These are phyloP conservation scores for Podila verticillata DNA, from an alignment of 192 early-diverging fungal species.

Conservation along the genomic window DNA sequence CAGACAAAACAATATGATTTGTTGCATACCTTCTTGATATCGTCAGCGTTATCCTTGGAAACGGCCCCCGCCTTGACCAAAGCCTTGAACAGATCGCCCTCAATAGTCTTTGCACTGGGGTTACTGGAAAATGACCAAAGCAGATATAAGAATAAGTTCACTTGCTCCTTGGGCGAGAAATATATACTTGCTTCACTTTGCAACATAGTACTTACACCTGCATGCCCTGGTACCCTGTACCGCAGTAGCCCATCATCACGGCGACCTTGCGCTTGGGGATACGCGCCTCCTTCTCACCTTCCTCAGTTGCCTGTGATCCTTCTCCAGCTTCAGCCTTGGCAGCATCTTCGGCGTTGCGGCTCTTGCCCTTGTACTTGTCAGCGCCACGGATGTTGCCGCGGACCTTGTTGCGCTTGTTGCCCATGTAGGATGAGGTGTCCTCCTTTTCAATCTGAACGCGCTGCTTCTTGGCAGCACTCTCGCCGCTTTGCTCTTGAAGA, in stretches of 20 bases:
- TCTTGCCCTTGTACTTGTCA: conserved; percentile 48
- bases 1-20: neutral
- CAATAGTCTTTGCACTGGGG: conserved; percentile 83
- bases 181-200: no score
- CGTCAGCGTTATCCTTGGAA: conserved; percentile 86
- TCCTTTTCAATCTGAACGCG: conserved; percentile 19
- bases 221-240: conserved; percentile 97
- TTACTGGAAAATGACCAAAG: conserved; percentile 58
- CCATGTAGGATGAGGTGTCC: conserved; percentile 40
- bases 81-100: conserved; percentile 90
- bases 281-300: conserved; percentile 59
- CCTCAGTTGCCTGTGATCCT: neutral
- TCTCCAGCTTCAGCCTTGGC: neutral
- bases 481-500: neutral
- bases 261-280: conserved; percentile 91
- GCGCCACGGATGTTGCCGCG: conserved; percentile 47
- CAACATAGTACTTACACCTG: conserved; percentile 74
- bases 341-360: conserved; percentile 20
- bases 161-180: no score
- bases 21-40: conserved; percentile 71
- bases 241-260: conserved; percentile 91
- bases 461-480: conserved; percentile 37
- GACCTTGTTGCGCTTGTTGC: conserved; percentile 38
- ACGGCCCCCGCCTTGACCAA: conserved; percentile 83
- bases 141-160: neutral